Base-by-base conservation (phyloP, 805 yeast genomes). In the Blastobotrys peoriensis region DNA sequence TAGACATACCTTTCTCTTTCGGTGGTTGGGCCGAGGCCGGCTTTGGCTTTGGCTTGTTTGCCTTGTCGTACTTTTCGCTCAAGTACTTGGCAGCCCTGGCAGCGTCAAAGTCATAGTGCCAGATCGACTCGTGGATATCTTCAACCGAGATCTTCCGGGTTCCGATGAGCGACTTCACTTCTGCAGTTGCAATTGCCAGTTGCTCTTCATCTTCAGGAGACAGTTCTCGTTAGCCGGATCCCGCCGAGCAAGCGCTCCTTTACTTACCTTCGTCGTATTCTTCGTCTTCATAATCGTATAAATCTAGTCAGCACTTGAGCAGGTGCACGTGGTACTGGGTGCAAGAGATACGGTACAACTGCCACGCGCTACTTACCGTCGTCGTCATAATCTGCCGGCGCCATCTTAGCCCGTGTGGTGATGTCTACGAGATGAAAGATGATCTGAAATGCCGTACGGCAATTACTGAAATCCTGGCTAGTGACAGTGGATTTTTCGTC, bases 81-180 rank as follows among this genome's bases (percentile, higher is more conserved):
- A 71, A 43, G 46, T 78, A 81, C 25, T 63, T 67, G 5, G 79
- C 51, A 0, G 86, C 60, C 9, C 71, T 71, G 3, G 73, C 76
- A 3, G 78, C 55, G 36, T 75, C 79, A 56, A 74, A 74, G 57
- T 79, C 79, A 52, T 78, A 76, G 50, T 67, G 68, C 73, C 81
- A 81, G 8, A 83, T 65, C 0, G 77, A 65, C 50, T 78, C 82
- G 54, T 78, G 75, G 48, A 83, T 60, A 38, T 73, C 76, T 10
- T 65, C 54, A 20, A 77, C 82, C 5, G 68, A 65, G 38, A 76
- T 68, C 0, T 63, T 64, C 19, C 74, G 68, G 27, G 70, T 63
- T 10, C 48, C 53, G 2, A 59, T 41, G 3, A 50, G 21, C 3
- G 47, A 41, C 20, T 48, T 51, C 37, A 57, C 62, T 21, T 43